Evolutionary conservation across 1,284 basidiomycete genomes (phyloP), one percentile per base, ranked within the genome.

Genomic region (Abortiporus biennis): DNA sequence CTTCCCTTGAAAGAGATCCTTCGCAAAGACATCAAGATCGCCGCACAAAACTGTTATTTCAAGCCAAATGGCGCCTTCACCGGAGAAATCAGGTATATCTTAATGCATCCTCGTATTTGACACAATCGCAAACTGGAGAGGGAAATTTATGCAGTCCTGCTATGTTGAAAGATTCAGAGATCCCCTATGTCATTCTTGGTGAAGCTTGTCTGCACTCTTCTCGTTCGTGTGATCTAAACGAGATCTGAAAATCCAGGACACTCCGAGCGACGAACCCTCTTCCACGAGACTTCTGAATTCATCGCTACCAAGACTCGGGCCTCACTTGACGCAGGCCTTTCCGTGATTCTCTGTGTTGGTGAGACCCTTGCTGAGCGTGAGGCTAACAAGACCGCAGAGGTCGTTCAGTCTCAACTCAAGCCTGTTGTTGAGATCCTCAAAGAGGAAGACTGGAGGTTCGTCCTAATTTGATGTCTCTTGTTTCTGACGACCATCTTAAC

Each of bases 131-230:
- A 25, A 21, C 30, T 40, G 36, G 35, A 30, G 34, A 27, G 6
- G 25, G 27, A 22, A 13, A 23, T 19, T 6, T 5, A 35, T 36
- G 6, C 43, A 87, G 89, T 55, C 80, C 92, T 4, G 58, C 71
- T 4, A 92, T 96, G 69, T 79, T 98, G 56, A 77, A 74, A 46
- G 92, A 98, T 59, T 87, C 89, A 15, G 73, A 72, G 3, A 80
- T 98, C 52, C 88, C 89, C 46, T 98, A 90, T 67, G 93, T 97
- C 53, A 89, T 99, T 63, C 78, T 98, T 46, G 95, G 94, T 78
- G 36, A 68, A 48, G 15, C 21, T 9, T 32, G 33, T 21, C 36
- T n/a, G 24, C 40, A 29, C 23, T 29, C 48, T 35, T 11, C 27
- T 32, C 24, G 17, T 30, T 24, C 16, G 12, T 17, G 22, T 34